Conservation (phyloP, 2,329 filamentous ascomycete genomes). For the Hymenoscyphus occultus region DNA sequence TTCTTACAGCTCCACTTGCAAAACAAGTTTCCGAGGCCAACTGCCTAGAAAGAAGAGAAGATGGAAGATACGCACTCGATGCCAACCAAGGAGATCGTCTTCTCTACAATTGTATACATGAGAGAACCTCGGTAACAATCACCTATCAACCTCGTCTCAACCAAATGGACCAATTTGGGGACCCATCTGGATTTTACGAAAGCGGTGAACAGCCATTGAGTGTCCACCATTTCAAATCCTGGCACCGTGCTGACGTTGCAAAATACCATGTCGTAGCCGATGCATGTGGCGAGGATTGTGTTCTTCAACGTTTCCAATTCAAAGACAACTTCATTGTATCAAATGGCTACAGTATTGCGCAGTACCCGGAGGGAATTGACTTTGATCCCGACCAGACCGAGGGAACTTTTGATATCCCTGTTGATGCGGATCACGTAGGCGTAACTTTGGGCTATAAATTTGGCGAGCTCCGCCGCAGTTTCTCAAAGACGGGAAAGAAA, state of each 20-base stretch:
- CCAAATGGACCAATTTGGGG: constrained; percentile 35
- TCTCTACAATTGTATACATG: constrained; percentile 34
- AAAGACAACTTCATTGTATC: constrained; percentile 32
- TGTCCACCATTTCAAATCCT: constrained; percentile 36
- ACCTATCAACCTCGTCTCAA: constrained; percentile 31
- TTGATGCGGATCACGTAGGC: constrained; percentile 32
- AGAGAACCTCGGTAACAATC: constrained; percentile 29
- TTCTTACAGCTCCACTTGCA: constrained; percentile 30
- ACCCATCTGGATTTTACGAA: constrained; percentile 36
- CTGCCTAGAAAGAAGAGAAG: constrained; percentile 29
- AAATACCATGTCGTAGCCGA: constrained; percentile 31
- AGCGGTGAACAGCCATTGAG: constrained; percentile 30
- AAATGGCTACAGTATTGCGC: constrained; percentile 31
- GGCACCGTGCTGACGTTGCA: constrained; percentile 30
- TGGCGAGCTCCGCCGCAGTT: constrained; percentile 46
- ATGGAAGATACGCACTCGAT: constrained; percentile 25
- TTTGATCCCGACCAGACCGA: constrained; percentile 34
- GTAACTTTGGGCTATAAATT: constrained; percentile 41
- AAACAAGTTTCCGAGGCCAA: constrained; percentile 23
- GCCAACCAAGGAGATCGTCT: constrained; percentile 35
- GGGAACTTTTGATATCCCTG: constrained; percentile 31
- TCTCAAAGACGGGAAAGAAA: constrained; percentile 49
- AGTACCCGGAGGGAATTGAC: constrained; percentile 34
- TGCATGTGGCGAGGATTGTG: constrained; percentile 36
- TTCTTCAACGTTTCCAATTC: constrained; percentile 35